phyloP scores from a whole-genome alignment of 495 filamentous ascomycete genomes.

The Aspergillus homomorphus region DNA sequence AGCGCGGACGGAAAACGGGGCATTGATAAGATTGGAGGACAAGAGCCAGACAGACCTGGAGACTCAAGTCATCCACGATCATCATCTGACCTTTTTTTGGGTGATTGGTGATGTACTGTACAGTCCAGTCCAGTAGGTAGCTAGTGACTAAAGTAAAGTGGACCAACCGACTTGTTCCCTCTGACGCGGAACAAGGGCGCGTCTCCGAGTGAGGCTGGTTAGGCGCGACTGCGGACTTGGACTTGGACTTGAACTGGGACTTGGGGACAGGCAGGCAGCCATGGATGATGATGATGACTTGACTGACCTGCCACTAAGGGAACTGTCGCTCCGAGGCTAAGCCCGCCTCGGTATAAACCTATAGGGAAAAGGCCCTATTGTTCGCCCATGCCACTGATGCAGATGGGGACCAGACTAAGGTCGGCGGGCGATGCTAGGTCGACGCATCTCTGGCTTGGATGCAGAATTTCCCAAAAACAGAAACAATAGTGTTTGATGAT shows the following conservation, averaged over 20 bases:
- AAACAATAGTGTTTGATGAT: conserved; percentile 13
- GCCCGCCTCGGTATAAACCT: conserved; percentile 3
- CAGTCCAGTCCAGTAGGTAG: background rate
- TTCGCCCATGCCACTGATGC: conserved; percentile 18
- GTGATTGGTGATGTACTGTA: background rate
- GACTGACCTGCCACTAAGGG: background rate
- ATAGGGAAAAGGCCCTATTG: background rate
- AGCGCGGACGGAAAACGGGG: background rate
- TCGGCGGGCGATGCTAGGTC: conserved; percentile 4
- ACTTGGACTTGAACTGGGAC: no score
- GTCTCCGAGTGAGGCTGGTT: conserved; percentile 31
- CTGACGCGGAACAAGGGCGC: conserved; percentile 24
- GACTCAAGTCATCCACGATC: background rate
- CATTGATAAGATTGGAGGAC: background rate
- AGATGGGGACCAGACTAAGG: conserved; percentile 10
- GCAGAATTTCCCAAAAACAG: conserved; percentile 18
- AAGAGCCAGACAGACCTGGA: background rate
- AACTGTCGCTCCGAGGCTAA: conserved; percentile 7
- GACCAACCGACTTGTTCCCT: no score
- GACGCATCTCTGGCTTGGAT: conserved; percentile 10
- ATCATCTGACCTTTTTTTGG: conserved; percentile 19
- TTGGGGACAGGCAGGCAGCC: conserved; percentile 19
- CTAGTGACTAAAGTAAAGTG: background rate
- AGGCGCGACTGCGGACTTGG: conserved; percentile 20
- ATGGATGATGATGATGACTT: background rate